Evolutionary conservation across 2,329 filamentous ascomycete species (phyloP).

Genomic region (Nemania bipapillata): DNA sequence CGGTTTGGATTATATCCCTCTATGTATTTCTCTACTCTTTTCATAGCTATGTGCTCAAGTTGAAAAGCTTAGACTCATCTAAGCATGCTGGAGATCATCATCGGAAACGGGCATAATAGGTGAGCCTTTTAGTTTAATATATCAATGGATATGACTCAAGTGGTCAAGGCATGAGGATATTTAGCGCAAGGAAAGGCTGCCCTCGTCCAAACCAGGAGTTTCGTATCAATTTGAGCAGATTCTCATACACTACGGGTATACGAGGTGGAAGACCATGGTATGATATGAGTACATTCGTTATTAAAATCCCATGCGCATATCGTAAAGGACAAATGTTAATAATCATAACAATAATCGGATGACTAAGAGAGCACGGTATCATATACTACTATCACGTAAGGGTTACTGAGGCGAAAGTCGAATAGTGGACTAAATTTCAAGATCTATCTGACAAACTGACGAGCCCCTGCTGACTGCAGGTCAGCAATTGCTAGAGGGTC

Average conservation of each 20-base stretch:
- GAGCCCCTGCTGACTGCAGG: constrained; percentile 28
- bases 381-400: constrained; percentile 26
- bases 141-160: too few relatives aligned
- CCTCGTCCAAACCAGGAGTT: too few relatives aligned
- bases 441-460: constrained; percentile 16
- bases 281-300: too few relatives aligned
- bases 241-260: too few relatives aligned
- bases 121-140: too few relatives aligned
- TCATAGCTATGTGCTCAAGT: not conserved
- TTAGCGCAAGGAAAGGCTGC: too few relatives aligned
- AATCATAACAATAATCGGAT: not conserved
- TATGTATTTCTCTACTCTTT: not conserved
- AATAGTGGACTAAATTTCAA: constrained; percentile 1
- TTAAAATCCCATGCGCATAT: too few relatives aligned
- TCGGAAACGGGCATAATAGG: too few relatives aligned
- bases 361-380: constrained; percentile 4
- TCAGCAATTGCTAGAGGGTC: constrained; percentile 20
- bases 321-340: not conserved
- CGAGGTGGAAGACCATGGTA: too few relatives aligned
- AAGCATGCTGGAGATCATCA: not conserved
- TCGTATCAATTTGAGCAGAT: too few relatives aligned
- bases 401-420: not conserved
- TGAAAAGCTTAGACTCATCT: not conserved
- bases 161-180: too few relatives aligned
- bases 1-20: not conserved